These are phyloP conservation scores for Scheffersomyces amazonensis DNA, from an alignment of 805 yeast genomes.

Conservation along the genomic window DNA sequence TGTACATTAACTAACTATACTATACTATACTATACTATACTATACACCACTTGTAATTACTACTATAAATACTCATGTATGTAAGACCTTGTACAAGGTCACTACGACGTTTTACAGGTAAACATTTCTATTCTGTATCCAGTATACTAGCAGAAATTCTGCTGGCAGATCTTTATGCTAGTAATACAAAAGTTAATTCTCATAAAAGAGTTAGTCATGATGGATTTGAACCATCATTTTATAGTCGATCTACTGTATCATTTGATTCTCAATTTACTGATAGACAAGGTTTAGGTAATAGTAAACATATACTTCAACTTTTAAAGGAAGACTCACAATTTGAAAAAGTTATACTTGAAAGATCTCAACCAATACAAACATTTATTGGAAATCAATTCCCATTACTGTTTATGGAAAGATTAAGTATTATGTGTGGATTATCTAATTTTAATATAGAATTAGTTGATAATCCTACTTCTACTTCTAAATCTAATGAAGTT, in stretches of 20 bases:
- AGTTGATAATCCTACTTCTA: background rate
- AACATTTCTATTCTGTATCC: no score
- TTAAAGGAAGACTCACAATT: constrained; percentile 9
- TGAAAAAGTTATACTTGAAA: constrained; percentile 5
- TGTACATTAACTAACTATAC: no score
- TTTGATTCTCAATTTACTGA: constrained; percentile 11
- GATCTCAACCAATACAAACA: constrained; percentile 16
- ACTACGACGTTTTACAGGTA: no score
- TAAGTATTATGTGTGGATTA: constrained; percentile 27
- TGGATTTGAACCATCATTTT: constrained; percentile 12
- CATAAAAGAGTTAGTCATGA: constrained; percentile 9
- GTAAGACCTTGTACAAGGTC: no score
- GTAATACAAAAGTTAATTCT: constrained; percentile 9
- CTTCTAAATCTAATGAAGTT: background rate
- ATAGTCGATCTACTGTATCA: constrained; percentile 12
- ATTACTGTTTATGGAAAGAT: constrained; percentile 21
- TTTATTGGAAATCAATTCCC: constrained; percentile 24
- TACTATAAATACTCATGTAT: no score
- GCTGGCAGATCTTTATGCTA: constrained; percentile 17
- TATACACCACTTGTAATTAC: no score
- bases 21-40: no score
- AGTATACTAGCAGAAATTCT: constrained; percentile 9
- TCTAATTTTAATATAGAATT: constrained; percentile 19
- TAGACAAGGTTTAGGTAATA: constrained; percentile 7
- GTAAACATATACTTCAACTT: constrained; percentile 5